Conservation (phyloP, 768 basidiomycete species). For the Leccinum arenicola region DNA sequence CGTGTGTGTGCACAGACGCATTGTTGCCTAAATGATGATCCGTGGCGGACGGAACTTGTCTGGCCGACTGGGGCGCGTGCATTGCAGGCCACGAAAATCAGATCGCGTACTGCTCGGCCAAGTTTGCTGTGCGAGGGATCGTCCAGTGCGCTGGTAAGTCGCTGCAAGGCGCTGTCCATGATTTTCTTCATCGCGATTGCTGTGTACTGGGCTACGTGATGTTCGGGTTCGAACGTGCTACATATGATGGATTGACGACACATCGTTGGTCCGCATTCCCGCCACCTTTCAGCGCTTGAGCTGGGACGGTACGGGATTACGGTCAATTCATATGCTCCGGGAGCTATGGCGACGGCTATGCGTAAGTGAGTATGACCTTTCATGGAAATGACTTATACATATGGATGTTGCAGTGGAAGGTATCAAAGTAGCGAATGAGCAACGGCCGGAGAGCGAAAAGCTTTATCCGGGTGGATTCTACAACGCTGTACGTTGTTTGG, state of each 20-base stretch:
- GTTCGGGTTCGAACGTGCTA: neutral
- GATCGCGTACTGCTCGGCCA: slow-evolving; percentile 16
- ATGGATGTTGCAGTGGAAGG: slow-evolving; percentile 1
- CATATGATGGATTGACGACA: slow-evolving; percentile 4
- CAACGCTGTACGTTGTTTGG: neutral
- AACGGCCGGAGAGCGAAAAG: neutral
- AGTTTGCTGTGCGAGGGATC: slow-evolving; percentile 11
- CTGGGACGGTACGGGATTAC: slow-evolving; percentile 24
- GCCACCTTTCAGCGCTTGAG: slow-evolving; percentile 23
- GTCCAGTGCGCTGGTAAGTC: slow-evolving; percentile 18
- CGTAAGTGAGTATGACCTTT: slow-evolving; percentile 6
- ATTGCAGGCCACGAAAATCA: neutral
- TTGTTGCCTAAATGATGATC: neutral
- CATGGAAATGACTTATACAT: neutral
- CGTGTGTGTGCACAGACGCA: neutral
- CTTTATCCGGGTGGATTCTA: neutral
- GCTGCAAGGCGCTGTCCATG: neutral
- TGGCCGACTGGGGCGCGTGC: neutral
- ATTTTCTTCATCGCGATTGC: neutral
- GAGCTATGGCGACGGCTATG: slow-evolving; percentile 26
- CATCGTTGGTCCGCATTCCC: slow-evolving; percentile 8
- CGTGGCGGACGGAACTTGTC: neutral
- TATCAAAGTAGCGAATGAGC: neutral
- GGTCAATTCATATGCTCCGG: slow-evolving; percentile 31
- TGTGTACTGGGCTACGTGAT: slow-evolving; percentile 2